Base-by-base conservation (phyloP, 371 early-diverging fungal species). In the Mortierella sp. region DNA sequence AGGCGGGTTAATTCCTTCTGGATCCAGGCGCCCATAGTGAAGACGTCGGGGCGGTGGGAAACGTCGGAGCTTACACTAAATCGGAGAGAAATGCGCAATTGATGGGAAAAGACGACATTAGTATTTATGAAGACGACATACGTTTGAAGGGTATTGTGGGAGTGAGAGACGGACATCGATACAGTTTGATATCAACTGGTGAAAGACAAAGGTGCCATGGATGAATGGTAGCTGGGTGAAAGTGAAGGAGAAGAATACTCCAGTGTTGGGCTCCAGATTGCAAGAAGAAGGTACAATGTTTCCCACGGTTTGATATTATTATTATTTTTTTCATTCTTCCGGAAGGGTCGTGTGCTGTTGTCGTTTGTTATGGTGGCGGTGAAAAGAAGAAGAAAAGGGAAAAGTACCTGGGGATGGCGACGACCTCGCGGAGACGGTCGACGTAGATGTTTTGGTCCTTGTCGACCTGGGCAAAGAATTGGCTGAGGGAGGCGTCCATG, bases 21-120 rank as follows among this genome's bases (percentile, higher is more conserved):
- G 76, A 98, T 90, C 94, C 97, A 99, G 74, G 95, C 93, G 71
- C 96, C 96, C 98, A 98, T 99, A 44, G 92, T 90, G 80, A 97
- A 90, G 38, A 98, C 98, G n/a, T 97, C 94, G 74, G 91, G 91
- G 72, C 99, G 96, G 83, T 92, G 90, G 70, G 87, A 83, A 51
- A 93, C 94, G 75, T 95, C 95, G 76, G 93, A 91, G 88, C 95
- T 95, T 79, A 99, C 96, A 90, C 97, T 97, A 84, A 32, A 60
- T 60, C 21, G 74, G 32, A 68, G 38, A 65, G 60, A 32, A 63
- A 38, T 65, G 65, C 41, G 65, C 21, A 65, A 38, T 41, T 32
- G 21, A 43, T 14, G 6, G 46, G 27, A n/a, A 44, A 35, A 46
- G 27, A 54, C 29, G 71, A 41, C 41, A 70, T 70, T 70, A 14